A percentile compares a stretch with the other conserved stretches of the same genome.
phyloP scores from a whole-genome alignment of 2,329 filamentous ascomycete genomes.

The Aspergillus quadrilineatus region DNA sequence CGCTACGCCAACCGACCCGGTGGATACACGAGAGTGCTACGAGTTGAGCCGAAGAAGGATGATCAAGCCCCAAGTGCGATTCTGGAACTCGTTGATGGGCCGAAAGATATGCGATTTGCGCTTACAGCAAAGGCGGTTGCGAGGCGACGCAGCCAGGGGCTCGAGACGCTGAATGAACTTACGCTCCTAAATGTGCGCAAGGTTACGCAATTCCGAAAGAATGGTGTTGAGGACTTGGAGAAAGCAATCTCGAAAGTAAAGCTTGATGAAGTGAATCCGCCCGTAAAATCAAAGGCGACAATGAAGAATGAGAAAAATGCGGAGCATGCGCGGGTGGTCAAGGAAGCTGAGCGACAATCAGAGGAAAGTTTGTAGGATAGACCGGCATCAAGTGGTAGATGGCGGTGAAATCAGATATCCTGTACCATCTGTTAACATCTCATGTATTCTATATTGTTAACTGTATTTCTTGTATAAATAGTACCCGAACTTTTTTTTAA shows the following conservation, averaged over 20 bases:
- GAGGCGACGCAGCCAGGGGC: constrained; percentile 52
- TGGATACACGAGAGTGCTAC: constrained; percentile 91
- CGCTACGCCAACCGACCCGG: constrained; percentile 79
- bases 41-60: constrained; percentile 81
- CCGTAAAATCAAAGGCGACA: constrained; percentile 23
- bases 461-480: neutral
- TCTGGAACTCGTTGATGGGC: constrained; percentile 91
- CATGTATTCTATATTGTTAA: constrained; percentile 4
- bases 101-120: constrained; percentile 89
- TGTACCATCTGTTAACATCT: constrained; percentile 5
- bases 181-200: constrained; percentile 79
- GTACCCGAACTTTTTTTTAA: neutral
- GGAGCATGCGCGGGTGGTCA: neutral
- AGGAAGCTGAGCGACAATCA: constrained; percentile 14
- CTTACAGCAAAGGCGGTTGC: constrained; percentile 86
- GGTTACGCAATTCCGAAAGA: constrained; percentile 71
- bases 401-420: neutral
- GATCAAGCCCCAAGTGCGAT: constrained; percentile 90
- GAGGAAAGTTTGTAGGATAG: neutral
- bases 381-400: neutral
- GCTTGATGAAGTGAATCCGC: constrained; percentile 36
- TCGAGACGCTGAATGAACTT: constrained; percentile 64
- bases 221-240: constrained; percentile 68
- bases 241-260: constrained; percentile 60
- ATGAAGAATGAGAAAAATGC: constrained; percentile 16